Conservation (phyloP, 768 basidiomycete genomes). For the Collybiopsis confluens region DNA sequence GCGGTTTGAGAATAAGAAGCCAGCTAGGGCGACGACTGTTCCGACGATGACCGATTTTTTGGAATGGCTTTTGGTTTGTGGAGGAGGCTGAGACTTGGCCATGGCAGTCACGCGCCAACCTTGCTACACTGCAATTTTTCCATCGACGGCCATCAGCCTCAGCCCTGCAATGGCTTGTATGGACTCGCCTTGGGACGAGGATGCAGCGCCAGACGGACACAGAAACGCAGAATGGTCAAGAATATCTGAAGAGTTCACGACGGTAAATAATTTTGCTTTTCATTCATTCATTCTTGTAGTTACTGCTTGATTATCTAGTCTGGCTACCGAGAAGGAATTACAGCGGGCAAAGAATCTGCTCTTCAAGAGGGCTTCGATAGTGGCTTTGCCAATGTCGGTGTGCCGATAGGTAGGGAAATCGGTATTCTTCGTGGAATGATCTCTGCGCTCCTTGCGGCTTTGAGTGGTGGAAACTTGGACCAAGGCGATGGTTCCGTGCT, state of each 20-base stretch:
- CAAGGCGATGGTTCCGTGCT: conserved; percentile 22
- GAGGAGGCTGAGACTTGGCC: too few species aligned
- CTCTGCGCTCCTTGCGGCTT: conserved; percentile 53
- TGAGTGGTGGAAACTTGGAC: conserved; percentile 9
- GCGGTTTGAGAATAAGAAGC: neutral
- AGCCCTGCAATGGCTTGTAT: conserved; percentile 16
- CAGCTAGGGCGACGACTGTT: neutral
- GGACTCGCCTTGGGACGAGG: conserved; percentile 64
- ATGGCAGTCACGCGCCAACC: neutral
- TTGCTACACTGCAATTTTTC: too few species aligned
- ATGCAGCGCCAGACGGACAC: conserved; percentile 25
- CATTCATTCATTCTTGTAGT: neutral
- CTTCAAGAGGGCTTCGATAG: conserved; percentile 89
- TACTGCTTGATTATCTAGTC: too few species aligned
- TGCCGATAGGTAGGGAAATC: conserved; percentile 70
- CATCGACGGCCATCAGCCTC: neutral
- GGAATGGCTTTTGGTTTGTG: neutral
- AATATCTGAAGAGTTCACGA: conserved; percentile 66
- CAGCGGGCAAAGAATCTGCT: conserved; percentile 81
- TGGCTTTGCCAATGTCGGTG: conserved; percentile 72
- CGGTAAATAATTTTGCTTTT: too few species aligned
- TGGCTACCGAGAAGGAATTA: conserved; percentile 96
- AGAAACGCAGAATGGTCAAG: conserved; percentile 63
- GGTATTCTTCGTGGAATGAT: conserved; percentile 74
- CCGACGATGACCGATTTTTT: neutral